Evolutionary conservation across 371 early-diverging fungal genomes (phyloP), one percentile per base, ranked within the genome.

Genomic region (Conidiobolus incongruus): DNA sequence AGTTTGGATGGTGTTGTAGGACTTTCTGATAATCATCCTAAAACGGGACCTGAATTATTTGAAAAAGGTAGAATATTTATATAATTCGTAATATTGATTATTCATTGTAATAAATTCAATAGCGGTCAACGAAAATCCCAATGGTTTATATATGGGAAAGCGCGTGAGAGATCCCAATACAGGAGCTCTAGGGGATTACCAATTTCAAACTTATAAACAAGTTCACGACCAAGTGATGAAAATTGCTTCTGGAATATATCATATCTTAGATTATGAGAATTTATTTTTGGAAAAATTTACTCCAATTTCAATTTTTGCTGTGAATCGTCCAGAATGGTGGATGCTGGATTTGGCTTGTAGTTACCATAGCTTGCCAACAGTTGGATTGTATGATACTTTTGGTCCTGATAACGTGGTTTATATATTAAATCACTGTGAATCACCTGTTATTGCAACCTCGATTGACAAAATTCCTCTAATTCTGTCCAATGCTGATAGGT

Each of bases 291-390:
- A n/a, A n/a, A n/a, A n/a, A n/a, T n/a, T n/a, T n/a, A n/a, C n/a
- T n/a, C n/a, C n/a, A n/a, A n/a, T n/a, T n/a, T n/a, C n/a, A n/a
- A n/a, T n/a, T n/a, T 77, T 72, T 65, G 54, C 75, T 26, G 62
- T 79, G 48, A 98, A 97, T 56, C 64, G 98, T 33, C 60, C 78
- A 16, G 97, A 97, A 52, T 98, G 97, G 98, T 58, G 75, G 19
- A 66, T 89, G 21, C 52, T 77, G n/a, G 90, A 84, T 44, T 55
- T 44, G 26, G 42, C 38, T 4, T 29, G 35, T 13, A 44, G 47
- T 20, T 53, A 57, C n/a, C 70, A 70, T 38, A 61, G 62, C 42
- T 51, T 70, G 15, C 52, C 62, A 44, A 67, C 75, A 13, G 81
- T 83, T 11, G 83, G 90, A 0, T 60, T 94, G 10, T 86, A 84